Evolutionary conservation across 495 filamentous ascomycete genomes (phyloP).

Genomic region (Eremomyces bilateralis): DNA sequence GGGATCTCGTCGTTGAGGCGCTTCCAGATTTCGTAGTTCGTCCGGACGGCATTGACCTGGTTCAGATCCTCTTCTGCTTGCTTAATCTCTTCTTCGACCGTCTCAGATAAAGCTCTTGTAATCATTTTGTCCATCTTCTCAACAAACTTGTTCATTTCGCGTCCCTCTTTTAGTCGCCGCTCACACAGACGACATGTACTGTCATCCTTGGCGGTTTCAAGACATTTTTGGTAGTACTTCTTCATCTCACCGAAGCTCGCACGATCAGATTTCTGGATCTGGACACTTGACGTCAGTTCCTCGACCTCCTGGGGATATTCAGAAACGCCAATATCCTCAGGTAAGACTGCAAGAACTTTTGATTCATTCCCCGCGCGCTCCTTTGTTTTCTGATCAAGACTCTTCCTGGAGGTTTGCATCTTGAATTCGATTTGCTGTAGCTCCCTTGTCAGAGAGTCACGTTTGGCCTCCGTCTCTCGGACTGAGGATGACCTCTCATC

Average conservation of each 20-base stretch:
- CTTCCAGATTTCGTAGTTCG: conserved; percentile 50
- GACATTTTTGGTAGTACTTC: conserved; percentile 39
- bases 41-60: conserved; percentile 32
- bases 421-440: conserved; percentile 60
- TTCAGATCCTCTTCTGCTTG: conserved; percentile 31
- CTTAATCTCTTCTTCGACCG: conserved; percentile 28
- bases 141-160: conserved; percentile 23
- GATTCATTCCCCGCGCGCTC: conserved; percentile 21
- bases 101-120: conserved; percentile 28
- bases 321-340: conserved; percentile 14
- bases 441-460: conserved; percentile 47
- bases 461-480: conserved; percentile 38
- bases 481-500: conserved; percentile 30
- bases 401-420: conserved; percentile 38
- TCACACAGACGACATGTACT: conserved; percentile 53
- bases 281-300: conserved; percentile 36
- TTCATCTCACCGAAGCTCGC: conserved; percentile 37
- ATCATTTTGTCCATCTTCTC: conserved; percentile 29
- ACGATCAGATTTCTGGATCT: conserved; percentile 37
- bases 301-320: conserved; percentile 30
- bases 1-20: conserved; percentile 56
- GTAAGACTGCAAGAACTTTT: background rate
- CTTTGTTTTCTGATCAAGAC: conserved; percentile 36
- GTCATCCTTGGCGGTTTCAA: conserved; percentile 32
- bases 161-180: conserved; percentile 29